Evolutionary conservation across 805 yeast genomes (phyloP), one percentile per base, ranked within the genome.

Genomic region (Candida maesae): DNA sequence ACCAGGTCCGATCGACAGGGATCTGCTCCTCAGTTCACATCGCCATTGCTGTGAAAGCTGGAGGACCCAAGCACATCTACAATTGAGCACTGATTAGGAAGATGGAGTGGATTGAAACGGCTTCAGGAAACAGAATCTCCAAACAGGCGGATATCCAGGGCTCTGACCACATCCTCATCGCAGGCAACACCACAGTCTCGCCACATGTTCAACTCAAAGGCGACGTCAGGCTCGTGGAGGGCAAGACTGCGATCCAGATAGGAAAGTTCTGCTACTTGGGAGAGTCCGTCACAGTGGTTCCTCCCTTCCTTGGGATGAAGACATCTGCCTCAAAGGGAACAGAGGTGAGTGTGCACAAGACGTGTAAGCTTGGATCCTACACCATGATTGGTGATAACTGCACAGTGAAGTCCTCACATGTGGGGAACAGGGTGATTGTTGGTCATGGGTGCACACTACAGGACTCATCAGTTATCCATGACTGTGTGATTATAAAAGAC

Each of bases 121-220:
- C 66, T 3, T 64, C 73, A 3, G 79, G 79, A 1, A 76, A 73
- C 50, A 59, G 77, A 28, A 71, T 78, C 24, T 69, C 77, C 33
- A 63, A 60, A 38, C 44, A 52, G 2, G 74, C 81, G 2, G 33
- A 41, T n/a, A 66, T 78, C 33, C 53, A 53, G 2, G 76, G 75
- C 2, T 58, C 77, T 0, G 58, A 65, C 8, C 57, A 60, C 18
- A 74, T 78, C 13, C 54, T 66, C 23, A 66, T 78, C 16, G 63
- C 65, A 12, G 81, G 79, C 0, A 62, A 71, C 49, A 59, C 75
- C 20, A 70, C 77, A 5, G 64, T 78, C 5, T 54, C 61, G 19
- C 40, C 55, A 10, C 23, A 41, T 10, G 59, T 45, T 2, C 34
- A 36, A 5, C 42, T 52, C 35, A 37, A 49, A 6, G 59, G 59